Percentiles rank a stretch among this genome's conserved stretches.
Evolutionary conservation across 345 rosid genomes (phyloP).

Genomic region (Brassica juncea): DNA sequence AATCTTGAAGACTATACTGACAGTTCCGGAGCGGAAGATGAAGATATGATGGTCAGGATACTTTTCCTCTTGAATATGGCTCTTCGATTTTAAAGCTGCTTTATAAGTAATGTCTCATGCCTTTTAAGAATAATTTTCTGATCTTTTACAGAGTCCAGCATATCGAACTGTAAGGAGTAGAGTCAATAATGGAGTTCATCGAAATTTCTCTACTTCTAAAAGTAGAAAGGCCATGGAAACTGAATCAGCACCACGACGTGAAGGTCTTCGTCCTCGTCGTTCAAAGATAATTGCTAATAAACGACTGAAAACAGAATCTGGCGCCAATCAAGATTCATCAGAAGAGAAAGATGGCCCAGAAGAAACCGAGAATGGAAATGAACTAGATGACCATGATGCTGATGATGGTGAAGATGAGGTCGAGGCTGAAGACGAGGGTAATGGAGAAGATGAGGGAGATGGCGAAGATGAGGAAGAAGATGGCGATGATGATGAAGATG

Average conservation of each 20-base stretch:
- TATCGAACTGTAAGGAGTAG: constrained; percentile 62
- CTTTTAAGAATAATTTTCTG: constrained; percentile 26
- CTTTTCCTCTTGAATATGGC: constrained; percentile 13
- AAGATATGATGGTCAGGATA: constrained; percentile 80
- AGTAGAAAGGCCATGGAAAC: constrained; percentile 53
- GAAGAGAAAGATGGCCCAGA: constrained; percentile 79
- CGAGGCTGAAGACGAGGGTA: constrained; percentile 79
- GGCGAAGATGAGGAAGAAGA: constrained; percentile 76
- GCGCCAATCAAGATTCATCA: constrained; percentile 67
- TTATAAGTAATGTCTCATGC: constrained; percentile 12
- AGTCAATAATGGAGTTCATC: constrained; percentile 57
- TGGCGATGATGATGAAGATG: constrained; percentile 58
- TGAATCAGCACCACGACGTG: constrained; percentile 86
- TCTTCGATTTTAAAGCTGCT: constrained; percentile 9
- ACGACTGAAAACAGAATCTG: constrained; percentile 58
- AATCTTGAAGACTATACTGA: constrained; percentile 79
- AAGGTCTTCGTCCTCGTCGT: constrained; percentile 95
- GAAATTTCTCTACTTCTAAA: constrained; percentile 59
- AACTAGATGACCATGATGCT: constrained; percentile 64
- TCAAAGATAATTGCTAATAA: constrained; percentile 58
- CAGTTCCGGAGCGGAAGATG: constrained; percentile 96
- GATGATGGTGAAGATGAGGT: constrained; percentile 71
- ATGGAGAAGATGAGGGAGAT: constrained; percentile 60
- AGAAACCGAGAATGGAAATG: constrained; percentile 83
- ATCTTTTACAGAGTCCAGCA: constrained; percentile 58